These are phyloP conservation scores for Nakazawaea anatomiae DNA, from an alignment of 805 yeast species.

Conservation along the genomic window DNA sequence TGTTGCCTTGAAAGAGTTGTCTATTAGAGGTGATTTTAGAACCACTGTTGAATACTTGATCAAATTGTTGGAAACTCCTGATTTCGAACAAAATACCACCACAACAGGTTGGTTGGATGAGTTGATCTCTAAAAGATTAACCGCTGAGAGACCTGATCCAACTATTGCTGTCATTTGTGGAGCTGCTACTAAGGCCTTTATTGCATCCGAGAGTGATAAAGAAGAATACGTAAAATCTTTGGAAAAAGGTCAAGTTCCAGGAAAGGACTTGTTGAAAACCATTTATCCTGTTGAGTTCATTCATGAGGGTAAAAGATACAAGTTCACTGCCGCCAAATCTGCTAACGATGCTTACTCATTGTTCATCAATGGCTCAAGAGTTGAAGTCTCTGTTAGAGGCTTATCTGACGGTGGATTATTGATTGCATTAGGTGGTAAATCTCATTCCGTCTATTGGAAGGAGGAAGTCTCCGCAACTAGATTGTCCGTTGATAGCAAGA, in stretches of 20 bases:
- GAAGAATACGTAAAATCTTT: constrained; percentile 68
- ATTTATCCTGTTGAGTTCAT: constrained; percentile 92
- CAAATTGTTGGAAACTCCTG: constrained; percentile 92
- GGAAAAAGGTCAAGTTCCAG: constrained; percentile 94
- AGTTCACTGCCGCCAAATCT: constrained; percentile 93
- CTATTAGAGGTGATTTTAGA: constrained; percentile 97
- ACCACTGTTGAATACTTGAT: constrained; percentile 97
- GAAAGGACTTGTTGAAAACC: constrained; percentile 74
- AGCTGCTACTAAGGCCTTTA: constrained; percentile 93
- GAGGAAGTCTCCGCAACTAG: constrained; percentile 96
- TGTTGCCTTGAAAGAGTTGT: constrained; percentile 92
- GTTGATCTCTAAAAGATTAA: constrained; percentile 84
- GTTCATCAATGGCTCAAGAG: constrained; percentile 89
- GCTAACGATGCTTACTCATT: constrained; percentile 80
- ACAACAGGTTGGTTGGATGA: constrained; percentile 99
- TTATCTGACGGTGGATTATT: constrained; percentile 93
- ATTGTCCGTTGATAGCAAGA: constrained; percentile 89
- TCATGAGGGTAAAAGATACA: constrained; percentile 88
- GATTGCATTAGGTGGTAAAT: constrained; percentile 82
- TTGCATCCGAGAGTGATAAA: constrained; percentile 65
- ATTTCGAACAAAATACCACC: constrained; percentile 91
- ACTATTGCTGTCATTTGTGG: constrained; percentile 91
- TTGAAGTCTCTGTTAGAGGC: constrained; percentile 80
- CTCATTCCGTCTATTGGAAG: constrained; percentile 95
- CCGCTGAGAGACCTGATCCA: constrained; percentile 96